A percentile compares a stretch with the other conserved stretches of the same genome.
These are phyloP conservation scores for Helotiales sp. DNA, from an alignment of 2,329 filamentous ascomycete genomes.

Conservation along the genomic window DNA sequence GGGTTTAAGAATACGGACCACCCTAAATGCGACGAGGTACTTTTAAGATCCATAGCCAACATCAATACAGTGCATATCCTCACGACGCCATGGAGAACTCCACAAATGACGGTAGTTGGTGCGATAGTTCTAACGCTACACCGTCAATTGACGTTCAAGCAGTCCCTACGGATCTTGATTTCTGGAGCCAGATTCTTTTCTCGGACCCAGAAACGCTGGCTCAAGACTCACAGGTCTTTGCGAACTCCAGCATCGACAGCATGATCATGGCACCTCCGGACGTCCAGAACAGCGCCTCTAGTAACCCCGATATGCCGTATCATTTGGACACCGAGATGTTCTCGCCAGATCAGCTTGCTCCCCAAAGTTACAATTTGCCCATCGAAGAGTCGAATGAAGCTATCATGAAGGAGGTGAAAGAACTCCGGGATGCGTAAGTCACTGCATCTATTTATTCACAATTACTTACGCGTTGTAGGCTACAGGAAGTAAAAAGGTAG, in stretches of 20 bases:
- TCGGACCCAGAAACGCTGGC: not conserved
- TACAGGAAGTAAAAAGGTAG: conserved; percentile 1
- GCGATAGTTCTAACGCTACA: conserved; percentile 2
- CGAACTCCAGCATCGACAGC: conserved; percentile 1
- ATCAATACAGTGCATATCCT: conserved; percentile 8
- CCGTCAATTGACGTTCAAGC: conserved; percentile 3
- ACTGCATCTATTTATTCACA: not conserved
- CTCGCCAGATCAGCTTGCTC: not conserved
- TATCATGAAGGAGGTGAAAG: not conserved
- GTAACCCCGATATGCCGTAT: conserved; percentile 7
- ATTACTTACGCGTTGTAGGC: not conserved
- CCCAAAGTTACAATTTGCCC: not conserved
- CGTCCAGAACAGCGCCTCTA: not conserved
- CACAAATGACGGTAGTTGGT: conserved; percentile 4
- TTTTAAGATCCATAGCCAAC: not conserved
- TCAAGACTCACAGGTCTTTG: conserved; percentile 2
- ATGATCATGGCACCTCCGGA: not conserved
- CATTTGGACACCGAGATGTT: not conserved
- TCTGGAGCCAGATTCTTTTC: conserved; percentile 6
- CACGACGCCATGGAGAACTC: conserved; percentile 5
- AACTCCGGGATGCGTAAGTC: not conserved
- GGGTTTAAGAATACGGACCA: not conserved
- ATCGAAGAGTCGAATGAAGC: not conserved
- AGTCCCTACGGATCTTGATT: conserved; percentile 8
- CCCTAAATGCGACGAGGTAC: conserved; percentile 1